Conservation (phyloP, 192 early-diverging fungal species). For the Rhizoclosmatium sp. region DNA sequence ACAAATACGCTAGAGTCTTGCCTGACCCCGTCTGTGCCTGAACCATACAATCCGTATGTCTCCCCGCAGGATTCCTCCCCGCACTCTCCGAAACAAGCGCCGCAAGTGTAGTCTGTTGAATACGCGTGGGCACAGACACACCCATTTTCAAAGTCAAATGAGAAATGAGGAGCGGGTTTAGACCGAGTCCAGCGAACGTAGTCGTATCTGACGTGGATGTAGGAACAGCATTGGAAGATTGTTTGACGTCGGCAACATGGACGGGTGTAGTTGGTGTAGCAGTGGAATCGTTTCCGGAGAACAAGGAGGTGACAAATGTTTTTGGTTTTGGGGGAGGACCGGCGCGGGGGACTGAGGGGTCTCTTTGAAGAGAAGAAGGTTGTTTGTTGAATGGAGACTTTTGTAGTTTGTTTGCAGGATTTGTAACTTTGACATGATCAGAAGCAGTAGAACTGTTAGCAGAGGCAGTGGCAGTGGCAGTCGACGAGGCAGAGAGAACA, state of each 20-base stretch:
- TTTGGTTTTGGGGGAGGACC: neutral
- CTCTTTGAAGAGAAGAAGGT: neutral
- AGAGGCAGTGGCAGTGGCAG: neutral
- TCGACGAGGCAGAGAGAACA: neutral
- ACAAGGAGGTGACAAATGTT: slow-evolving; percentile 76
- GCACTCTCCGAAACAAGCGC: slow-evolving; percentile 47
- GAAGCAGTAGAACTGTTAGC: neutral
- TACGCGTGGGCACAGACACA: slow-evolving; percentile 83
- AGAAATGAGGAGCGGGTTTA: slow-evolving; percentile 72
- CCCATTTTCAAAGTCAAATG: slow-evolving; percentile 78
- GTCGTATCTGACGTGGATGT: slow-evolving; percentile 34
- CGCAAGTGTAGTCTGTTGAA: slow-evolving; percentile 89
- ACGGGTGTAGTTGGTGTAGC: neutral
- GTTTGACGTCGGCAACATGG: slow-evolving; percentile 6
- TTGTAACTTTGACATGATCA: neutral
- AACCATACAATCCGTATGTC: slow-evolving; percentile 79
- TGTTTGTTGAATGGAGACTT: neutral
- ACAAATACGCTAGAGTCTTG: slow-evolving; percentile 93
- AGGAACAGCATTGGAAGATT: slow-evolving; percentile 30
- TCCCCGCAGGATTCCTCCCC: neutral
- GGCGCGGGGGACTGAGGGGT: too few relatives aligned
- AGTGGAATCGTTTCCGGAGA: slow-evolving; percentile 65
- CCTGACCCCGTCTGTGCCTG: slow-evolving; percentile 98
- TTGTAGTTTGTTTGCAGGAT: neutral
- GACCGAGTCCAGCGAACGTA: slow-evolving; percentile 78